A percentile compares a stretch with the other conserved stretches of the same genome.
These are phyloP conservation scores for Psilocybe cubensis DNA, from an alignment of 768 basidiomycete species.

Conservation along the genomic window DNA sequence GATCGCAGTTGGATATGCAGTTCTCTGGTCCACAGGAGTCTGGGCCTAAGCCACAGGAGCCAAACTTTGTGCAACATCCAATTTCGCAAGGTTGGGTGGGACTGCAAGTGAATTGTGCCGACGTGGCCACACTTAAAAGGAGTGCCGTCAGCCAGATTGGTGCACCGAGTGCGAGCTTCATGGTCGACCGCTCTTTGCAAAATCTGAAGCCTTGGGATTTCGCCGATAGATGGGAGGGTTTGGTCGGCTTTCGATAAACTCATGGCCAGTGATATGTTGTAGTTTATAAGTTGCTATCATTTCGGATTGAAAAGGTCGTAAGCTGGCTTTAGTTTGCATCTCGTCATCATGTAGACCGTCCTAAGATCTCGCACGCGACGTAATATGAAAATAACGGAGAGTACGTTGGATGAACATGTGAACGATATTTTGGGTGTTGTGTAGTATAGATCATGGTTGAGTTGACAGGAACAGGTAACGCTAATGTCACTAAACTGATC, in stretches of 20 bases:
- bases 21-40: background rate
- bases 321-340: background rate
- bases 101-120: background rate
- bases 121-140: background rate
- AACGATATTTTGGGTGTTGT: no score
- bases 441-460: no score
- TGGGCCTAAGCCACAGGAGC: background rate
- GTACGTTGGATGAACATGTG: background rate
- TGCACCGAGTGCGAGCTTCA: background rate
- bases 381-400: background rate
- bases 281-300: background rate
- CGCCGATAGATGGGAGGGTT: background rate
- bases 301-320: background rate
- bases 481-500: no score
- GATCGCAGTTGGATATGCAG: slow-evolving; percentile 2
- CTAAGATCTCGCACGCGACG: background rate
- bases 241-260: background rate
- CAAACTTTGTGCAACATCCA: background rate
- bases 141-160: background rate
- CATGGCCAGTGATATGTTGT: background rate
- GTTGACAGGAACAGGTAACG: no score
- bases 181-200: background rate
- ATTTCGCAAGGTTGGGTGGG: background rate
- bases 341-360: background rate
- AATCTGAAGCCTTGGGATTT: background rate